Percentiles rank a stretch among this genome's conserved stretches.
These are phyloP conservation scores for Zasmidium angulare DNA, from an alignment of 2,329 filamentous ascomycete genomes.

Conservation along the genomic window DNA sequence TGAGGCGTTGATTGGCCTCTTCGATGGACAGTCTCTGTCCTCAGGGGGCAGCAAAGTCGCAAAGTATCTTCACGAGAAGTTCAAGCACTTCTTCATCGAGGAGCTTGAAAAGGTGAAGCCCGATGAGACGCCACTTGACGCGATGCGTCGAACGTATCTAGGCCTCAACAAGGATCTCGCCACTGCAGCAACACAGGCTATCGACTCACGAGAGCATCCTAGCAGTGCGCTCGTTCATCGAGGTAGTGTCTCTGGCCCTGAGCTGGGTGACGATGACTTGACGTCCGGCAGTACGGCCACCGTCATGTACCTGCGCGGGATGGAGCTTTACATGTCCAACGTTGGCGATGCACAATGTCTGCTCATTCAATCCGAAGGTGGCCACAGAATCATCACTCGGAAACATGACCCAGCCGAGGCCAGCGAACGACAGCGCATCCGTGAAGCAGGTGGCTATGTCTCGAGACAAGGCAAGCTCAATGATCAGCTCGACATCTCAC, in stretches of 20 bases:
- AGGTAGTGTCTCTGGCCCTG: slow-evolving; percentile 68
- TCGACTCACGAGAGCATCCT: slow-evolving; percentile 67
- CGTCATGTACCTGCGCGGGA: slow-evolving; percentile 82
- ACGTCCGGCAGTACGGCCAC: slow-evolving; percentile 90
- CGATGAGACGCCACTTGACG: slow-evolving; percentile 76
- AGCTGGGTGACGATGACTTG: slow-evolving; percentile 84
- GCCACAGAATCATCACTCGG: slow-evolving; percentile 76
- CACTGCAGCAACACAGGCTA: slow-evolving; percentile 75
- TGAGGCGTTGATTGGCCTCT: slow-evolving; percentile 89
- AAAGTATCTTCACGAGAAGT: slow-evolving; percentile 95
- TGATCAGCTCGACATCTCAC: slow-evolving; percentile 84
- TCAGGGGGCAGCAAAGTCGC: slow-evolving; percentile 92
- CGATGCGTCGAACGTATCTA: slow-evolving; percentile 81
- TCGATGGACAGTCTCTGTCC: slow-evolving; percentile 88
- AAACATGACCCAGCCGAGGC: slow-evolving; percentile 93
- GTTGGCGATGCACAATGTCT: slow-evolving; percentile 96
- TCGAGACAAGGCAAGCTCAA: slow-evolving; percentile 93
- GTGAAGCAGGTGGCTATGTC: slow-evolving; percentile 92
- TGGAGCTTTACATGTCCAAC: slow-evolving; percentile 91
- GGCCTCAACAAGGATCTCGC: slow-evolving; percentile 92
- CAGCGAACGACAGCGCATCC: slow-evolving; percentile 80
- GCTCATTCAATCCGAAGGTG: slow-evolving; percentile 84
- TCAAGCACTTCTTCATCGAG: slow-evolving; percentile 77
- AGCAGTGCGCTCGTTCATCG: slow-evolving; percentile 59
- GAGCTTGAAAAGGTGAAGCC: slow-evolving; percentile 72